Evolutionary conservation across 768 basidiomycete species (phyloP).

Genomic region (Gymnopilus dilepis): DNA sequence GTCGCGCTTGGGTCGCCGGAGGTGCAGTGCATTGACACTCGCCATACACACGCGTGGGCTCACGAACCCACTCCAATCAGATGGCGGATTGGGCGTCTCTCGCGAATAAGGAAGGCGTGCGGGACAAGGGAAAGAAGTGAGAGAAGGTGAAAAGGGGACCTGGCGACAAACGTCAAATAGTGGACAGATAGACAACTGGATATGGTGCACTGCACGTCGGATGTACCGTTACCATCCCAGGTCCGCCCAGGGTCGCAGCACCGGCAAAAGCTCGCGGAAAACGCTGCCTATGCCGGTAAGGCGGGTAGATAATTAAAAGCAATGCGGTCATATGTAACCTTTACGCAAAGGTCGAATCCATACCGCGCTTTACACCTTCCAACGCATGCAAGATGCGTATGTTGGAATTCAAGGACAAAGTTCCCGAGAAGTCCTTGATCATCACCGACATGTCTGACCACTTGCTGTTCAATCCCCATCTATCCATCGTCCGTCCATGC

Average conservation of each 20-base stretch:
- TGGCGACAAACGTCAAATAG: slow-evolving; percentile 8
- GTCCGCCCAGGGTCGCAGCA: slow-evolving; percentile 17
- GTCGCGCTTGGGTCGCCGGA: not conserved
- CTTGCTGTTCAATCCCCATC: slow-evolving; percentile 4
- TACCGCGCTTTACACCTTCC: not conserved
- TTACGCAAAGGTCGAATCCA: not conserved
- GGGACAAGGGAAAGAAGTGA: slow-evolving; percentile 2
- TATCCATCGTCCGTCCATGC: slow-evolving; percentile 6
- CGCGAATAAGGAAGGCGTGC: not conserved
- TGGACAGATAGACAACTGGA: slow-evolving; percentile 12
- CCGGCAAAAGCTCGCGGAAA: slow-evolving; percentile 21
- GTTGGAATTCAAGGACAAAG: not conserved
- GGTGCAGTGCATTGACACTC: slow-evolving; percentile 5
- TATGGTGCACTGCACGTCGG: slow-evolving; percentile 6
- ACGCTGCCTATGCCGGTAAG: slow-evolving; percentile 3
- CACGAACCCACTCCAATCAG: not conserved
- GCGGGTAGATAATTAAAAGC: slow-evolving; percentile 5
- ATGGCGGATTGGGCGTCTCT: not conserved
- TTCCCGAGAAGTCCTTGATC: not conserved
- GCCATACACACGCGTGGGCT: not conserved
- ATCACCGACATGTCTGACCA: not conserved
- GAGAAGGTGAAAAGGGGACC: not conserved
- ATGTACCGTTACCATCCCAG: slow-evolving; percentile 9
- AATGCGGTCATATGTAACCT: not conserved
- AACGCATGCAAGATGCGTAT: not conserved